Percentiles rank a stretch among this genome's conserved stretches.
phyloP scores from a whole-genome alignment of 2,329 filamentous ascomycete genomes.

The Dactylellina parvicollis region DNA sequence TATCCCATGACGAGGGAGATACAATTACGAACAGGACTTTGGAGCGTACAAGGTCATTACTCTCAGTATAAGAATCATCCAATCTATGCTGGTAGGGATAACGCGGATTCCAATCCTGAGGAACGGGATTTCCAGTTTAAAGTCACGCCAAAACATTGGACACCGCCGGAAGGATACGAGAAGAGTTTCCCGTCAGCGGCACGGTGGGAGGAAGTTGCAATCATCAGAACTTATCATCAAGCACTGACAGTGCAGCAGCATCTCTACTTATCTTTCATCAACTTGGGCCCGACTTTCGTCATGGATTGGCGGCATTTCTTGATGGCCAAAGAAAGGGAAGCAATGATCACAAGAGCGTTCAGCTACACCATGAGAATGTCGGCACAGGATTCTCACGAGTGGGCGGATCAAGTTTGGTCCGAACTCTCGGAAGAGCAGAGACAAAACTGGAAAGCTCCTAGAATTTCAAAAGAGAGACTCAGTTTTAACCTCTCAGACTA shows the following conservation, averaged over 20 bases:
- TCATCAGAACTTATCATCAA: slow-evolving; percentile 46
- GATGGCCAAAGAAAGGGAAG: slow-evolving; percentile 43
- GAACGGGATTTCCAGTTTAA: slow-evolving; percentile 37
- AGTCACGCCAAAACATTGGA: slow-evolving; percentile 27
- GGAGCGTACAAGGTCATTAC: background rate
- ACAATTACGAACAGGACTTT: slow-evolving; percentile 29
- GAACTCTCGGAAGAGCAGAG: slow-evolving; percentile 29
- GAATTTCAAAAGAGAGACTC: background rate
- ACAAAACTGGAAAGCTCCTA: background rate
- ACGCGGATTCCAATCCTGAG: slow-evolving; percentile 6
- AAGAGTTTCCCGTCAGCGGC: slow-evolving; percentile 42
- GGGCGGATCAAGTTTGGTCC: slow-evolving; percentile 42
- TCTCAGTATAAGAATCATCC: background rate
- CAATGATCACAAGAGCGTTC: slow-evolving; percentile 33
- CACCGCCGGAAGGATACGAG: slow-evolving; percentile 25
- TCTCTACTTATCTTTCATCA: slow-evolving; percentile 42
- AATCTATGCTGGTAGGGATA: background rate
- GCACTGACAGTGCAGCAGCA: slow-evolving; percentile 44
- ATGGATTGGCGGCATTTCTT: slow-evolving; percentile 36
- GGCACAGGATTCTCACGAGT: slow-evolving; percentile 36
- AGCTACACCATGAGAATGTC: slow-evolving; percentile 31
- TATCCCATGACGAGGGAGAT: slow-evolving; percentile 38
- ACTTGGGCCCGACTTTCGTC: slow-evolving; percentile 24
- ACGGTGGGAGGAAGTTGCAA: slow-evolving; percentile 46
- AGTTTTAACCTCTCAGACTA: slow-evolving; percentile 32